These are phyloP conservation scores for Cyberlindnera sargentensis DNA, from an alignment of 805 yeast species.

Conservation along the genomic window DNA sequence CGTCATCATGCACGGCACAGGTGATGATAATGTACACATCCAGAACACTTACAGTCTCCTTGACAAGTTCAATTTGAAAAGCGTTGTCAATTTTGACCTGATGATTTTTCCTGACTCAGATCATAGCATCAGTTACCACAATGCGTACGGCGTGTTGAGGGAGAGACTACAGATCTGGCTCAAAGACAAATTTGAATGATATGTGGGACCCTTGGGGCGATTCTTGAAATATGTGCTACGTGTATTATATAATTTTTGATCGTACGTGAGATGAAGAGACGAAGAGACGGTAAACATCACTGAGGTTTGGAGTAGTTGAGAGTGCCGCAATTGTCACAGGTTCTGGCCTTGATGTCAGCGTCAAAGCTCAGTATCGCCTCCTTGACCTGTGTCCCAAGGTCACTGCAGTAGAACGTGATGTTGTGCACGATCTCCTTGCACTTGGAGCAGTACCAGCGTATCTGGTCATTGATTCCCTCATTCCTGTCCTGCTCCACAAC, in stretches of 20 bases:
- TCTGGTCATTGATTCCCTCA: constrained; percentile 53
- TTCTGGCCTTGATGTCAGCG: constrained; percentile 51
- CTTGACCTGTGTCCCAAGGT: constrained; percentile 87
- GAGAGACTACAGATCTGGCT: constrained; percentile 60
- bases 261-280: too few relatives aligned
- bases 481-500: constrained; percentile 94
- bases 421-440: constrained; percentile 66
- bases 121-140: constrained; percentile 74
- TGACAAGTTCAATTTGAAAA: constrained; percentile 45
- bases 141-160: constrained; percentile 68
- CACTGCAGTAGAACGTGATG: constrained; percentile 63
- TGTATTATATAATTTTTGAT: not conserved
- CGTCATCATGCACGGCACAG: constrained; percentile 73
- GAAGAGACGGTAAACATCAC: constrained; percentile 1
- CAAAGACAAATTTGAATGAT: constrained; percentile 9
- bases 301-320: constrained; percentile 62
- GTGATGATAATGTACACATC: constrained; percentile 78
- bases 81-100: constrained; percentile 74
- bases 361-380: constrained; percentile 72
- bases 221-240: not conserved
- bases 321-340: constrained; percentile 71
- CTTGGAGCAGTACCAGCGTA: constrained; percentile 81
- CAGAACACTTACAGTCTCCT: constrained; percentile 60
- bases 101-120: constrained; percentile 87
- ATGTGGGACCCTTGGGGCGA: not conserved